Base-by-base conservation (phyloP, 129 eudicot genomes). In the Centaurea solstitialis region DNA sequence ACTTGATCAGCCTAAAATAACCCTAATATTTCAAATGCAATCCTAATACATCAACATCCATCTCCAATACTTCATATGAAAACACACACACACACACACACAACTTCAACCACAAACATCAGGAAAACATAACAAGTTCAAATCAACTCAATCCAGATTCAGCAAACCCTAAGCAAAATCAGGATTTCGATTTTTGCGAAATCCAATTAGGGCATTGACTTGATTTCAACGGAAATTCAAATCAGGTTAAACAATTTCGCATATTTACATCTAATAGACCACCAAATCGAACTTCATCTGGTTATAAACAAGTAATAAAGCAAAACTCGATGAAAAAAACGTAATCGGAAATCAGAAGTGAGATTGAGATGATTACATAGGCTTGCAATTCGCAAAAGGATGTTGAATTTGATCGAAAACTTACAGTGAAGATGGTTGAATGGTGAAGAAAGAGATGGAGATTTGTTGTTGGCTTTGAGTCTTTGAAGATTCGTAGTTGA, bases 401-500 rank as follows among this genome's bases (percentile, higher is more conserved):
- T 10, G 24, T 40, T 40, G 39, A 11, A 67, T 64, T 22, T 5
- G 13, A 65, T 0, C 0, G 24, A 15, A 15, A 26, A 61, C 73
- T 80, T 72, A 64, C 84, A 64, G 64, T 72, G 9, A 22, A 18
- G 78, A 80, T 37, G 5, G 66, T 73, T 61, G 83, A 80, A 72
- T 59, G 78, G 20, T 4, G 22, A 72, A 72, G 71, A 76, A 59
- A 76, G 59, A 40, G 69, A n/a, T n/a, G 13, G 72, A 33, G 37
- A 26, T 1, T 0, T 26, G 30, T 13, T 57, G 22, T 21, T 57
- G 35, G n/a, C n/a, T 21, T 80, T 72, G 84, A 80, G 73, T 80
- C 28, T 77, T 22, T 72, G 45, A 62, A 80, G 84, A 80, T 72
- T 80, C 67, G 78, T 80, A 28, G 84, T 72, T 76, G 84, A 80